Base-by-base conservation (phyloP, 139 green algal genomes). In the Spirogloea muscicola region DNA sequence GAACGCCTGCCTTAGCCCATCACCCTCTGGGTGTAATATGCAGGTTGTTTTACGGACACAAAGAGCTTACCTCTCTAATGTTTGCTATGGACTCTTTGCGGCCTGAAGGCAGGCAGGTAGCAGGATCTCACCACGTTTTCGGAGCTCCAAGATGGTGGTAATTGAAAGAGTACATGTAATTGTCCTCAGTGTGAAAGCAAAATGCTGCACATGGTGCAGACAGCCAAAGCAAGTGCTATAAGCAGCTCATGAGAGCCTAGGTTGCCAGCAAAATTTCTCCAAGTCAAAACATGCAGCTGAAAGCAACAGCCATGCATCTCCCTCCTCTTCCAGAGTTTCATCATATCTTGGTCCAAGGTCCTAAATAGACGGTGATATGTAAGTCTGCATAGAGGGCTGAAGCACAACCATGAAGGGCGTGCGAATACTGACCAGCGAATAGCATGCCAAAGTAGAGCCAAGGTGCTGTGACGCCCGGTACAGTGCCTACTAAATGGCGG, bases 381-480 rank as follows among this genome's bases (percentile, higher is more conserved):
- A n/a, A n/a, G n/a, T n/a, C n/a, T n/a, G n/a, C n/a, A n/a, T n/a
- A n/a, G n/a, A n/a, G n/a, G n/a, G n/a, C n/a, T n/a, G n/a, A n/a
- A n/a, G 21, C 46, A 55, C 21, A 21, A 21, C 9, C 52, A 62
- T 62, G 52, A 62, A 62, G 38, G 52, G n/a, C n/a, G n/a, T n/a
- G n/a, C n/a, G 9, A 6, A 39, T 33, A 6, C 52, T 39, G 38
- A 33, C 52, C 52, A 43, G 84, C 79, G 68, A 93, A 94, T 29
- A 94, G 79, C 84, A 90, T 91, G 58, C 91, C 91, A 13, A 91
- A 81, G 82, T 96, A 96, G 73, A 96, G 72, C 89, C 90, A 91
- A 1, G 91, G 89, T 60, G 88, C 84, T 42, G 87, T 88, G 48
- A 93, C 87, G 10, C 87, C 88, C 3, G 84, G 61, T 13, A 92